Evolutionary conservation across 2,329 filamentous ascomycete species (phyloP).

Genomic region (Chaetomiaceae sp.): DNA sequence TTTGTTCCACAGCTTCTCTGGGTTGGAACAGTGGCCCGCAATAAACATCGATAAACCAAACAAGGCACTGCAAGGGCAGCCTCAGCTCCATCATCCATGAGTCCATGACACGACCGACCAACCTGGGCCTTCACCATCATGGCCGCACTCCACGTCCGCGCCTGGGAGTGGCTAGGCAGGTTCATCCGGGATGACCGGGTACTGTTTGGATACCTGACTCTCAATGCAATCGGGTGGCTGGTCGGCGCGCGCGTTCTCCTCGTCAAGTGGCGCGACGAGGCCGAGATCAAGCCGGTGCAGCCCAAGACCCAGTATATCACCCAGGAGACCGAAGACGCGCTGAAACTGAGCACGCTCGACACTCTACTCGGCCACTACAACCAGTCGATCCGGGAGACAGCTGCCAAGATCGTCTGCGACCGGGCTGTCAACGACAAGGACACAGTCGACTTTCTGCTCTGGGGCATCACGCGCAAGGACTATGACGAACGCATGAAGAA

Average conservation of each 20-base stretch:
- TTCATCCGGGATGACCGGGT: slow-evolving; percentile 48
- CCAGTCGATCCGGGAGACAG: slow-evolving; percentile 65
- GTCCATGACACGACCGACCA: not conserved
- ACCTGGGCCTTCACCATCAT: not conserved
- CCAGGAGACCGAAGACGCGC: slow-evolving; percentile 68
- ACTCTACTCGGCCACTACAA: slow-evolving; percentile 67
- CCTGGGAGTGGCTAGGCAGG: slow-evolving; percentile 38
- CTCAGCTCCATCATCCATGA: not conserved
- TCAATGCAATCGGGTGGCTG: slow-evolving; percentile 56
- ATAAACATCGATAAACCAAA: no score
- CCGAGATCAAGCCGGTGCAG: slow-evolving; percentile 59
- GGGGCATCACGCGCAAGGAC: slow-evolving; percentile 53
- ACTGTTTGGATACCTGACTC: slow-evolving; percentile 48
- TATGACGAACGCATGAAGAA: slow-evolving; percentile 56
- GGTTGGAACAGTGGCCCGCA: no score
- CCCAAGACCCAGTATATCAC: slow-evolving; percentile 69
- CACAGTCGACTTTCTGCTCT: slow-evolving; percentile 47
- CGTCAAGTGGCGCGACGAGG: slow-evolving; percentile 55
- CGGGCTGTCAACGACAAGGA: slow-evolving; percentile 54
- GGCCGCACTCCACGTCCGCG: slow-evolving; percentile 17
- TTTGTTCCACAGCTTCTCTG: not conserved
- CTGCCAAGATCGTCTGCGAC: slow-evolving; percentile 54
- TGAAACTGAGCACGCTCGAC: slow-evolving; percentile 61
- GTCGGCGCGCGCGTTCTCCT: slow-evolving; percentile 55
- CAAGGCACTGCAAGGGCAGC: no score